Evolutionary conservation across 2,329 filamentous ascomycete genomes (phyloP).

Genomic region (Drechslerella coelobrocha): DNA sequence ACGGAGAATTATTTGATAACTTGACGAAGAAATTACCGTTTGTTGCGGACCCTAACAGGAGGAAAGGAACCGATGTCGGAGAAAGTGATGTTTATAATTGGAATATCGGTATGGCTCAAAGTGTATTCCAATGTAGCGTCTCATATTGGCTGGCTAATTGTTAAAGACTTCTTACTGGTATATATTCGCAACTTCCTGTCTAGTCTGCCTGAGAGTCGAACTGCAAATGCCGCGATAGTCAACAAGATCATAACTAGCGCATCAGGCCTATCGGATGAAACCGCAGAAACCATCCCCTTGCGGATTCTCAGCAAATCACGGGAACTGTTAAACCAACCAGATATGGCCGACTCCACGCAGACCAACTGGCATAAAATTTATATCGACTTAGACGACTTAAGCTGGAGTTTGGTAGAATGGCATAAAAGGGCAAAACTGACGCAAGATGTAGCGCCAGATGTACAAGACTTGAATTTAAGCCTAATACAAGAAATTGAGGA

Average conservation of each 20-base stretch:
- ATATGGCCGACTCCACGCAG: constrained; percentile 42
- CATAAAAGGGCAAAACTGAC: constrained; percentile 43
- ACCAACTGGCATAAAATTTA: constrained; percentile 50
- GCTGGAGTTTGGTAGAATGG: constrained; percentile 49
- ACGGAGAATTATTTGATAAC: constrained; percentile 44
- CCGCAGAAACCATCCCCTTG: constrained; percentile 29
- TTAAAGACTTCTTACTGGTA: constrained; percentile 47
- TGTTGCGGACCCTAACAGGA: constrained; percentile 41
- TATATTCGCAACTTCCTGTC: constrained; percentile 49
- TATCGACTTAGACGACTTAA: constrained; percentile 48
- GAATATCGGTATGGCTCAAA: constrained; percentile 37
- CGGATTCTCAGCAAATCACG: constrained; percentile 45
- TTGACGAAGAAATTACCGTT: constrained; percentile 42
- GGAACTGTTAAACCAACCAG: constrained; percentile 45
- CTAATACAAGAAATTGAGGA: constrained; percentile 49
- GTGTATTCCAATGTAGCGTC: background rate
- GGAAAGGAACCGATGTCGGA: constrained; percentile 21
- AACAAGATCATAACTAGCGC: constrained; percentile 47
- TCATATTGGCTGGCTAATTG: constrained; percentile 2
- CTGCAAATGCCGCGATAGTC: constrained; percentile 45
- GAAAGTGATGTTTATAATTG: constrained; percentile 45
- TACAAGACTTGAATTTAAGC: constrained; percentile 33
- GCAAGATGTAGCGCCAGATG: constrained; percentile 41
- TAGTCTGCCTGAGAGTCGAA: constrained; percentile 48
- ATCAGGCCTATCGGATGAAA: constrained; percentile 40